These are phyloP conservation scores for Deinandra increscens DNA, from an alignment of 129 eudicot species.

Conservation along the genomic window DNA sequence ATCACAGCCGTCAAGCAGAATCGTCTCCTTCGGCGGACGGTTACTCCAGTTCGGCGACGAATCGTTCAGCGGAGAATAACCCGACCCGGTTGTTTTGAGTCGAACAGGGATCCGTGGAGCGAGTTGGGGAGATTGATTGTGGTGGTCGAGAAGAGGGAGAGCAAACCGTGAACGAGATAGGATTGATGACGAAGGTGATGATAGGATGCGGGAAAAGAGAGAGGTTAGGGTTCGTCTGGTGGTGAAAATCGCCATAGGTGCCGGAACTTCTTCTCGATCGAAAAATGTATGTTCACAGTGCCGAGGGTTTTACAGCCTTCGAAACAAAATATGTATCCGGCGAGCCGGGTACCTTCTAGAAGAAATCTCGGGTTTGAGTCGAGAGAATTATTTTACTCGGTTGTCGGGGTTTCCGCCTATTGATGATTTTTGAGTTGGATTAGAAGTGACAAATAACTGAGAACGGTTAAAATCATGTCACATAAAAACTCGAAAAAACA, in stretches of 20 bases:
- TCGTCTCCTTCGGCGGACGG: conserved; percentile 94
- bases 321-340: too few species aligned
- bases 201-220: conserved; percentile 35
- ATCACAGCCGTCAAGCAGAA: conserved; percentile 90
- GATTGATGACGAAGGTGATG: conserved; percentile 36
- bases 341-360: too few species aligned
- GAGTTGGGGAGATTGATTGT: conserved; percentile 21
- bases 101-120: conserved; percentile 36
- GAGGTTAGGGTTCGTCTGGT: conserved; percentile 65
- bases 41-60: conserved; percentile 98
- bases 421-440: too few species aligned
- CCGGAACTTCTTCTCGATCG: conserved; percentile 21
- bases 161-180: conserved; percentile 34
- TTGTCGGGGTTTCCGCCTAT: too few species aligned
- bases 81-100: conserved; percentile 57
- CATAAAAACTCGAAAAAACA: too few species aligned
- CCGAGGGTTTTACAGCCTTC: conserved; percentile 8
- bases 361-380: too few species aligned
- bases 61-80: conserved; percentile 87
- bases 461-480: too few species aligned
- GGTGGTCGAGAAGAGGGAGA: conserved; percentile 43
- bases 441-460: too few species aligned
- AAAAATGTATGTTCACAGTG: background rate
- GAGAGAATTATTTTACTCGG: too few species aligned
- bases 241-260: conserved; percentile 53